phyloP scores from a whole-genome alignment of 257 asterid species.

The Solanum pinnatisectum region DNA sequence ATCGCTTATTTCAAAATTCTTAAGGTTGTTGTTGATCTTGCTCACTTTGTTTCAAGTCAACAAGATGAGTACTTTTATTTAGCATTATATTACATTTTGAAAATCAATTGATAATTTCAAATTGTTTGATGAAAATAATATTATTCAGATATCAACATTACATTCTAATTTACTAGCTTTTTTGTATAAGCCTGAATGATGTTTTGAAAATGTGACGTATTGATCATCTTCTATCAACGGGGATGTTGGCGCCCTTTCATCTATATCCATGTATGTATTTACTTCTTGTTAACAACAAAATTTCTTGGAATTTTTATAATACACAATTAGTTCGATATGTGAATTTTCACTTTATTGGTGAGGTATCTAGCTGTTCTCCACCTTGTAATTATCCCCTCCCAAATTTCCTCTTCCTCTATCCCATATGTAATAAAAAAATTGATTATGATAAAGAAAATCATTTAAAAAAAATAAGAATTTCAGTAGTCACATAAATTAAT shows the following conservation, averaged over 20 bases:
- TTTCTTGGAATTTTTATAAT: not conserved
- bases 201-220: not conserved
- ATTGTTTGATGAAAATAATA: not conserved
- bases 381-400: not conserved
- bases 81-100: not conserved
- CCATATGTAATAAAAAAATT: too few species aligned
- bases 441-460: too few species aligned
- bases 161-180: not conserved
- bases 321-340: not conserved
- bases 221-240: not conserved
- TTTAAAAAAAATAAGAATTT: too few species aligned
- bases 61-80: too few species aligned
- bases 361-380: too few species aligned
- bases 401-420: too few species aligned
- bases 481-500: not conserved
- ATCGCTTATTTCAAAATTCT: too few species aligned
- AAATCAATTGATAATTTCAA: not conserved
- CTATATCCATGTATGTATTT: not conserved
- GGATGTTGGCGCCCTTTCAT: not conserved
- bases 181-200: not conserved
- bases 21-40: too few species aligned
- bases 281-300: not conserved
- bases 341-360: not conserved
- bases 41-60: too few species aligned
- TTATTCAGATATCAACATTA: not conserved